These are phyloP conservation scores for Podila minutissima DNA, from an alignment of 192 early-diverging fungal species.

Conservation along the genomic window DNA sequence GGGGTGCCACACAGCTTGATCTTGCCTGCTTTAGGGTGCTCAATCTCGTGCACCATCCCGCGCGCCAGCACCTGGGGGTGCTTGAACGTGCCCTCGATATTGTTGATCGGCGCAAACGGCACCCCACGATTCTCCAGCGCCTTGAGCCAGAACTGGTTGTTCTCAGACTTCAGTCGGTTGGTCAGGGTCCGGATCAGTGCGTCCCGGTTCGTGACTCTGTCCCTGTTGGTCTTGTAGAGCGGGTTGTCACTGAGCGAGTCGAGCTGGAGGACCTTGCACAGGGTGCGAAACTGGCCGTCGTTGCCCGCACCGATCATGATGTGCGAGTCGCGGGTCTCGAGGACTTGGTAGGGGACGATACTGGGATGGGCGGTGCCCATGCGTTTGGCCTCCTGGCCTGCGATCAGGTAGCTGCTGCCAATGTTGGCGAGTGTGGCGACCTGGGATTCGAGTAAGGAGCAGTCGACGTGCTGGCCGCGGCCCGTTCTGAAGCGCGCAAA, in stretches of 20 bases:
- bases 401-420: constrained; percentile 86
- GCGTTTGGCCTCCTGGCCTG: constrained; percentile 77
- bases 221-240: constrained; percentile 71
- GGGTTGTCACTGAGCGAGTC: constrained; percentile 60
- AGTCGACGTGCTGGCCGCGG: constrained; percentile 86
- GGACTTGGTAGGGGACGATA: constrained; percentile 92
- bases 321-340: constrained; percentile 78
- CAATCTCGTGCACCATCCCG: constrained; percentile 80
- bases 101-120: constrained; percentile 77
- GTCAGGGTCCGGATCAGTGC: constrained; percentile 68
- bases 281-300: constrained; percentile 81
- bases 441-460: constrained; percentile 87
- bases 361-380: constrained; percentile 89
- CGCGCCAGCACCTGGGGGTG: constrained; percentile 76
- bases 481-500: constrained; percentile 68
- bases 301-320: constrained; percentile 94
- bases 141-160: constrained; percentile 70
- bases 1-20: constrained; percentile 77
- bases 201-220: constrained; percentile 77
- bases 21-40: constrained; percentile 80
- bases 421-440: constrained; percentile 90
- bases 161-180: constrained; percentile 54
- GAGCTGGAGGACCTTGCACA: constrained; percentile 65
- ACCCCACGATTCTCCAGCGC: constrained; percentile 73
- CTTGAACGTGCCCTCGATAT: constrained; percentile 49